These are phyloP conservation scores for Termitomyces heimii DNA, from an alignment of 768 basidiomycete genomes.

Conservation along the genomic window DNA sequence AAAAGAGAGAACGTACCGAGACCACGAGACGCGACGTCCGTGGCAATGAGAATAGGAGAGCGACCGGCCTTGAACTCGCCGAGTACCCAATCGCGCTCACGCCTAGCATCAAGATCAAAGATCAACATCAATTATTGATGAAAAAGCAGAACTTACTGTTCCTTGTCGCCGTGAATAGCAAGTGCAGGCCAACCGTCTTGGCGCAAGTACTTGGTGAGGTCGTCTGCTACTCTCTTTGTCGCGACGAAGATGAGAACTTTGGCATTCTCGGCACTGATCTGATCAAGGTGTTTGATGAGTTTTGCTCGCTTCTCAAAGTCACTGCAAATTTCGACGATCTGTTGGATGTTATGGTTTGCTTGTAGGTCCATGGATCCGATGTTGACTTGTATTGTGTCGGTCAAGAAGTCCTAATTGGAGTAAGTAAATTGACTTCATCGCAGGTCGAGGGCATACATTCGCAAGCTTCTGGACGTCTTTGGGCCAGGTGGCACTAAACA, in stretches of 20 bases:
- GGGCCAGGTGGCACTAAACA: conserved; percentile 99
- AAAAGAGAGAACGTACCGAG: conserved; percentile 82
- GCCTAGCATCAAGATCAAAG: conserved; percentile 35
- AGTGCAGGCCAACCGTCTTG: conserved; percentile 99
- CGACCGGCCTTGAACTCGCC: conserved; percentile 98
- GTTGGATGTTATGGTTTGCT: conserved; percentile 96
- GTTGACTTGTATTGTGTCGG: conserved; percentile 97
- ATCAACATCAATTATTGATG: not conserved
- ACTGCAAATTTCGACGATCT: conserved; percentile 94
- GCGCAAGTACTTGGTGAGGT: conserved; percentile 95
- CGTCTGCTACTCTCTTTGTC: conserved; percentile 96
- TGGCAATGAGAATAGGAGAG: conserved; percentile 96
- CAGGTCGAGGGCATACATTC: conserved; percentile 40
- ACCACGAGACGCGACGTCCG: conserved; percentile 99
- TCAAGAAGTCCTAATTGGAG: conserved; percentile 74
- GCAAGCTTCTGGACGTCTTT: conserved; percentile 99
- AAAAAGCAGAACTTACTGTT: conserved; percentile 57
- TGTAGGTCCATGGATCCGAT: conserved; percentile 98
- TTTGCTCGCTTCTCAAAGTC: conserved; percentile 97
- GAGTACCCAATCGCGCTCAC: conserved; percentile 99
- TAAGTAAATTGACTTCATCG: not conserved
- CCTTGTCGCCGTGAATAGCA: conserved; percentile 99
- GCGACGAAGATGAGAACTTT: conserved; percentile 99
- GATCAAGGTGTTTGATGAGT: conserved; percentile 93
- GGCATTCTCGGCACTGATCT: conserved; percentile 93